Conservation (phyloP, 106 monocot genomes). For the Gastrodia elata region DNA sequence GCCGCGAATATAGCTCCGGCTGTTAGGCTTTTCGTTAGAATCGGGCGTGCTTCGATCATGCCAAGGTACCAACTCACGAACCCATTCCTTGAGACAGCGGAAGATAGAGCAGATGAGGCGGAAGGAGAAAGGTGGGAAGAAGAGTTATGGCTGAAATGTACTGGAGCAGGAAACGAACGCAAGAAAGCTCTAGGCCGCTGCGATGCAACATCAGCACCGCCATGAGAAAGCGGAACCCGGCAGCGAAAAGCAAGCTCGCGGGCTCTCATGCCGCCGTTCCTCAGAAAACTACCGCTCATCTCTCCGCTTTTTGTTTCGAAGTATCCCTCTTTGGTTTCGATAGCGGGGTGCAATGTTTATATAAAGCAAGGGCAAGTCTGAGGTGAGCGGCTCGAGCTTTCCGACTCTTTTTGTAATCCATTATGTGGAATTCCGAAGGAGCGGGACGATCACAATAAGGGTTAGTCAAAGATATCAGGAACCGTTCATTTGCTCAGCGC, state of each 20-base stretch:
- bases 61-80: conserved; percentile 57
- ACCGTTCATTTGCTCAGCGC: too few relatives aligned
- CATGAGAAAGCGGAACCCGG: neutral
- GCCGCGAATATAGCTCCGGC: conserved; percentile 45
- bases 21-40: conserved; percentile 62
- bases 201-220: neutral
- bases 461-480: too few relatives aligned
- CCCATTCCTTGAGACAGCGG: conserved; percentile 19
- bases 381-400: too few relatives aligned
- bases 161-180: conserved; percentile 4
- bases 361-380: too few relatives aligned
- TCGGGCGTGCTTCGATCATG: conserved; percentile 46
- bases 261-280: conserved; percentile 21
- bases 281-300: conserved; percentile 22
- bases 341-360: too few relatives aligned
- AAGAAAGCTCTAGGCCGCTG: conserved; percentile 9
- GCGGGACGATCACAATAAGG: too few relatives aligned
- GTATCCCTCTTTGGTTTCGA: neutral
- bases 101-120: conserved; percentile 13
- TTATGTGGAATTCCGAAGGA: too few relatives aligned
- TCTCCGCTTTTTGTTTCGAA: too few relatives aligned
- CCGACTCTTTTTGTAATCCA: too few relatives aligned
- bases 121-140: neutral
- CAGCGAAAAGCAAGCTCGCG: conserved; percentile 16
- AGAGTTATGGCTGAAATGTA: neutral